Base-by-base conservation (phyloP, 2,329 filamentous ascomycete genomes). In the Aspergillus phoenicis region DNA sequence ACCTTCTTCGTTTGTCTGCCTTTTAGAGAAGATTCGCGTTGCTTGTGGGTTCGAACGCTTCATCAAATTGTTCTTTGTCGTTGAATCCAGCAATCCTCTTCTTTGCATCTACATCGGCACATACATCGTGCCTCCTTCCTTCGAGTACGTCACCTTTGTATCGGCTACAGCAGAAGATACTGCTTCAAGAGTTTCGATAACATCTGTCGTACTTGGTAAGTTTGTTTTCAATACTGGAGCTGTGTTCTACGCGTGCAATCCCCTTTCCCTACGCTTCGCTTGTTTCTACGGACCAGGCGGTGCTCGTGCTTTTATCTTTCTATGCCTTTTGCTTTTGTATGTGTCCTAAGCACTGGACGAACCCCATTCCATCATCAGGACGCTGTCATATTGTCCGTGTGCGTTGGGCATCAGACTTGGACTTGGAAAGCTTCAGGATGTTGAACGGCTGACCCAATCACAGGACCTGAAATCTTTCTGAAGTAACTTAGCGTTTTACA, bases 381-480 rank as follows among this genome's bases (percentile, higher is more conserved):
- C 17, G 15, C 47, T 51, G 8, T 8, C 13, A 8, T 28, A 13
- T 28, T 11, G 15, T 51, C 43, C 22, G 2, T 30, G 17, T 47
- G 28, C 10, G 39, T 56, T 56, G 53, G 53, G 39, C 53, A 47
- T 33, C 39, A 45, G 33, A 26, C 17, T 47, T 56, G 53, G 38
- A 10, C n/a, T 8, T 26, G 13, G 22, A 22, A 36, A 13, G 24
- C 24, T 55, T 47, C 39, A 8, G 22, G 53, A 56, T 17, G 30
- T 33, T 28, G 45, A n/a, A n/a, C n/a, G 39, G 39, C 53, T 56
- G 39, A 56, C 53, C 53, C 28, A 43, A 20, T 47, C 53, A 36
- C 26, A 56, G 53, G 33, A 8, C 39, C 22, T 17, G 43, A 39
- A 15, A 33, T 10, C 39, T 17, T 33, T 24, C 24, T n/a, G 33